Evolutionary conservation across 1,284 basidiomycete species (phyloP), one percentile per base, ranked within the genome.

Genomic region (Hemileia vastatrix): DNA sequence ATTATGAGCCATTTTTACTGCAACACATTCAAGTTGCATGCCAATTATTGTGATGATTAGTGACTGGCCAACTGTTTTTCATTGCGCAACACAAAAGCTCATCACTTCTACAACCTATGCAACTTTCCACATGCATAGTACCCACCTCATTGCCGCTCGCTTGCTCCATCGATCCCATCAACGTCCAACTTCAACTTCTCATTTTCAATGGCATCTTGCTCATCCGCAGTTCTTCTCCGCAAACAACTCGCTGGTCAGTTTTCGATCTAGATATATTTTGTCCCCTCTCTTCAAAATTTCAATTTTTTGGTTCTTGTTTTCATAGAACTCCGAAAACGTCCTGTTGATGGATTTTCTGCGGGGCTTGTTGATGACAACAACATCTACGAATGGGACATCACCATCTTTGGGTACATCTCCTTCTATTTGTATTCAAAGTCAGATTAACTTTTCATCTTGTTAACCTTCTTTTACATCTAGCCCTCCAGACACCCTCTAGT

Each of bases 321-420:
- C 40, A 40, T 62, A 79, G 90, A 93, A 73, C 83, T 94, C 68
- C 89, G 85, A 33, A 92, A 91, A 78, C 82, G 81, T 63, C 92
- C 92, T 2, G 88, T 93, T 3, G 87, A 93, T 72, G 92, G 92
- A 5, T 95, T 96, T 79, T 92, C 88, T 49, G 92, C 90, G 76
- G 92, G 93, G 36, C 83, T 96, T 58, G 90, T 92, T 45, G 90
- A 94, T 74, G 92, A 95, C 67, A 83, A 85, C 77, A 92, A 95
- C 78, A 79, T 95, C 13, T 88, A 87, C 63, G 90, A 94, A 79
- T 96, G 91, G 92, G 88, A 92, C 67, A 82, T 95, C 72, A 71
- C 71, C 19, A 70, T 72, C 48, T 72, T 71, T 54, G 71, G 71
- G 69, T 71, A 32, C 6, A 62, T 63, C n/a, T 32, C 2, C n/a